Evolutionary conservation across 2,329 filamentous ascomycete species (phyloP), one percentile per base, ranked within the genome.

Genomic region (Tolypocladium pustulatum): DNA sequence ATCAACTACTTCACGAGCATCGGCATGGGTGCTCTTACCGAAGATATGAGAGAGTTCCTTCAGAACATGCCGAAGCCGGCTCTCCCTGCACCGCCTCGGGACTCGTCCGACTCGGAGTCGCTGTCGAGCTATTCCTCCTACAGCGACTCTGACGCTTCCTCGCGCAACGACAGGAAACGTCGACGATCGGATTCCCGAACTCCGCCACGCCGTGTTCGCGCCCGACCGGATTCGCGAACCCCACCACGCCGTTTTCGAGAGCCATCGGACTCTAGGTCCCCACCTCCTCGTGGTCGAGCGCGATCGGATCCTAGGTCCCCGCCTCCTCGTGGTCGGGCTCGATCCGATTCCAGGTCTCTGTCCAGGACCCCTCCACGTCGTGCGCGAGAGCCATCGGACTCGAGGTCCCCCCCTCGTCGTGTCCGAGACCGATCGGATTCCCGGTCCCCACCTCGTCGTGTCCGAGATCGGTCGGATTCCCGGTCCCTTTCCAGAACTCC

Each of bases 1-100:
- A 96, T 99, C 85, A 99, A 99, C 75, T 99, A 97, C 80, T 97
- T 99, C 73, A 99, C 94, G 12, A 94, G 91, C 67, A 96, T 99
- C 67, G 91, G 92, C 60, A 95, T 99, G 89, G 94, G 94, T 70
- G 85, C 84, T 30, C 81, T 99, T 61, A 99, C 94, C 2, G 94
- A 99, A 70, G 89, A 91, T 64, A 96, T 97, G 91, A 87, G 94
- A 72, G 90, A 95, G 68, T 86, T 88, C 69, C 81, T 99, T 59
- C 89, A 92, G 71, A 96, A 91, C 68, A 84, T 95, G 73, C 92
- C 92, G 15, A 94, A 95, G 70, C 91, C 92, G 3, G 81, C 88
- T 1, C 76, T 89, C 30, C 89, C 89, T 7, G 85, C 90, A 1
- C 76, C 89, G 1, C 76, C 89, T 1, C 76, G 73, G 10, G 77